These are phyloP conservation scores for Penicillium sp. DNA, from an alignment of 2,329 filamentous ascomycete species.

Conservation along the genomic window DNA sequence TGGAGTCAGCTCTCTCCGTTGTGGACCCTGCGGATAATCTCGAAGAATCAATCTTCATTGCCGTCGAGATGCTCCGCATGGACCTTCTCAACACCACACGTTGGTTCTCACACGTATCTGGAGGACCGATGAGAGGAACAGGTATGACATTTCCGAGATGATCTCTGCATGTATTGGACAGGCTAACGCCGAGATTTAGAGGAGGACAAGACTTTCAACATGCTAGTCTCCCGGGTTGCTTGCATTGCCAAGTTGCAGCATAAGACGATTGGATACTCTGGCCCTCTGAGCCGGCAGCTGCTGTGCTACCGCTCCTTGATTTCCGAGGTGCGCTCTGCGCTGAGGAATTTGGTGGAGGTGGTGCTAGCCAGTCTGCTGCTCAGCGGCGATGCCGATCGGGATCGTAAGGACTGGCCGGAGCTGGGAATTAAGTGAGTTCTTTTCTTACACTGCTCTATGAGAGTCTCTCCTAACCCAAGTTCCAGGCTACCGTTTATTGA, in stretches of 20 bases:
- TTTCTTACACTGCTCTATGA: background rate
- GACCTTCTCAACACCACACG: slow-evolving; percentile 70
- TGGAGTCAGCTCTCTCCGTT: slow-evolving; percentile 64
- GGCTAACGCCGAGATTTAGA: slow-evolving; percentile 45
- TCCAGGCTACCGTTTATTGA: slow-evolving; percentile 43
- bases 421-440: slow-evolving; percentile 65
- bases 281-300: slow-evolving; percentile 84
- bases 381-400: slow-evolving; percentile 70
- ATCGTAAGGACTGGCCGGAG: slow-evolving; percentile 61
- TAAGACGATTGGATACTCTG: slow-evolving; percentile 83
- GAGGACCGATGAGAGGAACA: slow-evolving; percentile 56
- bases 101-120: slow-evolving; percentile 56
- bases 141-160: slow-evolving; percentile 30
- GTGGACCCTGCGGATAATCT: slow-evolving; percentile 57
- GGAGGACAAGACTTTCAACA: slow-evolving; percentile 70
- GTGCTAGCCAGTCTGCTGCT: slow-evolving; percentile 75
- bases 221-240: slow-evolving; percentile 81
- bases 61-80: slow-evolving; percentile 77
- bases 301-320: slow-evolving; percentile 81
- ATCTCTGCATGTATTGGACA: background rate
- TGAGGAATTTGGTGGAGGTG: slow-evolving; percentile 81
- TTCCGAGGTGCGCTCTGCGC: slow-evolving; percentile 68
- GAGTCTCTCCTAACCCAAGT: slow-evolving; percentile 4
- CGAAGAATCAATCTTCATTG: slow-evolving; percentile 75
- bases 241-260: slow-evolving; percentile 79